phyloP scores from a whole-genome alignment of 495 filamentous ascomycete species.

The Tuber aestivum region DNA sequence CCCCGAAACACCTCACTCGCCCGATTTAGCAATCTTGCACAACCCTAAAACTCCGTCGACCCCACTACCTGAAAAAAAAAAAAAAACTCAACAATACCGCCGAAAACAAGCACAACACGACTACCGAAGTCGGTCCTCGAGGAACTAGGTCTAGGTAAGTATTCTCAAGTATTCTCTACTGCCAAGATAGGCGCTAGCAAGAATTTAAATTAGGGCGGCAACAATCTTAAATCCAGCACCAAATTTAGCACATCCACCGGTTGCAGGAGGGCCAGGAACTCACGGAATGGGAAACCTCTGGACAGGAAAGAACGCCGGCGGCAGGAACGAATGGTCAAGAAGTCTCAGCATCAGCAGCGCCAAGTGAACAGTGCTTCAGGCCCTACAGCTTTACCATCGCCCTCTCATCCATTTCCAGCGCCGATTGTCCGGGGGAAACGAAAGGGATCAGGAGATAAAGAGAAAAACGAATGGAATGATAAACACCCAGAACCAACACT shows the following conservation, averaged over 20 bases:
- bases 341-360: conserved; percentile 24
- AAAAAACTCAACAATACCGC: conserved; percentile 20
- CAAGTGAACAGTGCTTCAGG: not conserved
- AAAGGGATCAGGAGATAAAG: conserved; percentile 46
- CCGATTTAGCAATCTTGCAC: not conserved
- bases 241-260: not conserved
- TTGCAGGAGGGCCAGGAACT: conserved; percentile 9
- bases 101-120: conserved; percentile 52
- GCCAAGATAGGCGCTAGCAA: not conserved
- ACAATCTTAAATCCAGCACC: not conserved
- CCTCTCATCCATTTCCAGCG: conserved; percentile 5
- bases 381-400: conserved; percentile 14
- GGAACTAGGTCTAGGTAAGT: conserved; percentile 52
- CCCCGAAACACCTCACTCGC: not conserved
- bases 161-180: not conserved
- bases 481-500: conserved; percentile 50
- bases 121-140: conserved; percentile 58
- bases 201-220: conserved; percentile 8
- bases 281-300: conserved; percentile 23
- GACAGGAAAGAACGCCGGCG: conserved; percentile 52
- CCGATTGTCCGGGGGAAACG: conserved; percentile 10
- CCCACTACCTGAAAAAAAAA: too few species aligned
- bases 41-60: not conserved
- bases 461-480: conserved; percentile 52
- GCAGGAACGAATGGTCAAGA: conserved; percentile 48